These are phyloP conservation scores for Thermomucor indicae-seudaticae DNA, from an alignment of 371 early-diverging fungal species.

Conservation along the genomic window DNA sequence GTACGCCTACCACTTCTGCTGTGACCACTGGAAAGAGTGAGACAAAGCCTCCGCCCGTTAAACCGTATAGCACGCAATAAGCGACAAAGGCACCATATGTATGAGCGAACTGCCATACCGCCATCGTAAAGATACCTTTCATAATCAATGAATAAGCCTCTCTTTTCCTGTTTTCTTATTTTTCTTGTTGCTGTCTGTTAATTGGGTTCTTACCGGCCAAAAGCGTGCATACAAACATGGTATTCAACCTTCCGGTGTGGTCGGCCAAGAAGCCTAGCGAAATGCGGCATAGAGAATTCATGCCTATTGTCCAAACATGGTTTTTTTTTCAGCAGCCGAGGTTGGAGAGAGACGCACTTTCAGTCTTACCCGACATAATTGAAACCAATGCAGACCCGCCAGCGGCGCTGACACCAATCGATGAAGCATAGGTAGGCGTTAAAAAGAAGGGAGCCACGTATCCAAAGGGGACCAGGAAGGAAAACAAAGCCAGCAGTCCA, in stretches of 20 bases:
- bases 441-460: slow-evolving; percentile 27
- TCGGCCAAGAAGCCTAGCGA: slow-evolving; percentile 32
- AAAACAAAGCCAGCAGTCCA: slow-evolving; percentile 26
- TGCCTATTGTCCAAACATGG: slow-evolving; percentile 7
- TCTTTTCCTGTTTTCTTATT: background rate
- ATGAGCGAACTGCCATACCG: slow-evolving; percentile 61
- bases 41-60: slow-evolving; percentile 52
- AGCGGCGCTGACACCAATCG: slow-evolving; percentile 1
- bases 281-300: slow-evolving; percentile 19
- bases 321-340: slow-evolving; percentile 1
- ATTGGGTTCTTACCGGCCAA: slow-evolving; percentile 5
- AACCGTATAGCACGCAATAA: slow-evolving; percentile 43
- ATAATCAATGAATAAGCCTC: slow-evolving; percentile 31
- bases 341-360: background rate
- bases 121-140: slow-evolving; percentile 40
- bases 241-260: slow-evolving; percentile 10
- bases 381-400: slow-evolving; percentile 11
- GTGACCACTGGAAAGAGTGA: slow-evolving; percentile 44
- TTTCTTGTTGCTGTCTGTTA: no score
- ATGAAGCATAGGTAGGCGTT: slow-evolving; percentile 12
- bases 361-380: slow-evolving; percentile 15
- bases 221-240: slow-evolving; percentile 16
- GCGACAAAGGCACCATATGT: slow-evolving; percentile 36
- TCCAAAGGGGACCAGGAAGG: slow-evolving; percentile 40
- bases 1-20: slow-evolving; percentile 41